Conservation (phyloP, 2,329 filamentous ascomycete species). For the Alternaria arbusti region DNA sequence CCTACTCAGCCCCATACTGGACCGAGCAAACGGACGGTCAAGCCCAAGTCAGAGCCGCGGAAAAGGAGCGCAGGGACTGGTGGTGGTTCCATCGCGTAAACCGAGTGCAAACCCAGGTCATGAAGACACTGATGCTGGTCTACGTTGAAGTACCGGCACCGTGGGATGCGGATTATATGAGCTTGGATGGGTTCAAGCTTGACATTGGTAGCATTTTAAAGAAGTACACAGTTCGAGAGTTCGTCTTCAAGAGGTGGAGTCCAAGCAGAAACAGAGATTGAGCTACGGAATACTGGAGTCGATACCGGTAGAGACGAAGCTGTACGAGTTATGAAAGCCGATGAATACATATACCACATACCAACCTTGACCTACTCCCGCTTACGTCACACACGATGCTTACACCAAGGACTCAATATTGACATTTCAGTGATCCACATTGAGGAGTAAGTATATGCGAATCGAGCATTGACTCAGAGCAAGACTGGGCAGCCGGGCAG, state of each 20-base stretch:
- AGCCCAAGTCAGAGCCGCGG: constrained; percentile 28
- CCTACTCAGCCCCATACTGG: constrained; percentile 80
- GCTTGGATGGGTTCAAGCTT: constrained; percentile 42
- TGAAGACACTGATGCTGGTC: constrained; percentile 85
- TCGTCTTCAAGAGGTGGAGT: constrained; percentile 82
- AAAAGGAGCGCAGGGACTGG: constrained; percentile 65
- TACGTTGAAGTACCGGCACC: constrained; percentile 91
- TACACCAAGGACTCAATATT: not conserved
- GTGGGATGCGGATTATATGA: constrained; percentile 50
- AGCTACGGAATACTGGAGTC: not conserved
- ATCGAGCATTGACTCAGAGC: not conserved
- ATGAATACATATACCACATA: not conserved
- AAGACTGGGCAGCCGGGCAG: not conserved
- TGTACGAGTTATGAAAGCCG: not conserved
- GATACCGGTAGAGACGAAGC: not conserved
- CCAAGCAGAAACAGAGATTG: constrained; percentile 76
- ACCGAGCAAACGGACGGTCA: constrained; percentile 54
- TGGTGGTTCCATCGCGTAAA: constrained; percentile 89
- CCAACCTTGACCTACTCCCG: not conserved
- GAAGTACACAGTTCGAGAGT: constrained; percentile 78
- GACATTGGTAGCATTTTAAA: constrained; percentile 70
- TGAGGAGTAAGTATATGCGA: not conserved
- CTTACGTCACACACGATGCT: not conserved
- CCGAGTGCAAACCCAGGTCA: constrained; percentile 85
- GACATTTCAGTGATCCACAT: not conserved